A percentile compares a stretch with the other conserved stretches of the same genome.
phyloP scores from a whole-genome alignment of 148 eudicot genomes.

The Gaultheria prostrata region DNA sequence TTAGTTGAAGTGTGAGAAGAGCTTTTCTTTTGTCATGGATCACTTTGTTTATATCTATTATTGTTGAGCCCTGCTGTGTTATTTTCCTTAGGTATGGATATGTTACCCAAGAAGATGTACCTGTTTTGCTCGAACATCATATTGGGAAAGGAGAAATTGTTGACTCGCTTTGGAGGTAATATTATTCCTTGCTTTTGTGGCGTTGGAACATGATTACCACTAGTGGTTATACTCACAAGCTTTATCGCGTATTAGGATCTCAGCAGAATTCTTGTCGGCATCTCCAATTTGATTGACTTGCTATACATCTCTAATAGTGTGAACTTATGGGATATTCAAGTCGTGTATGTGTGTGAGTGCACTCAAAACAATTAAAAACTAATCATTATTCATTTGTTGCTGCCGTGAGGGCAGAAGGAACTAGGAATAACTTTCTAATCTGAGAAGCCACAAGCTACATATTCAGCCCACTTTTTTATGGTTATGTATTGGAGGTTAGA shows the following conservation, averaged over 20 bases:
- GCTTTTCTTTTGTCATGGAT: neutral
- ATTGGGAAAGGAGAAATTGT: constrained; percentile 83
- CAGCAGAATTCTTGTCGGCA: neutral
- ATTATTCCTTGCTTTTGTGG: constrained; percentile 2
- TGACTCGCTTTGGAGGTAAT: constrained; percentile 87
- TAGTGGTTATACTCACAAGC: neutral
- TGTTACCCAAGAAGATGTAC: constrained; percentile 88
- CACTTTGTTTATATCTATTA: neutral
- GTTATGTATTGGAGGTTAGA: neutral
- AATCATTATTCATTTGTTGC: neutral
- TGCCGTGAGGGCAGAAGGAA: neutral
- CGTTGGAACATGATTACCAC: neutral
- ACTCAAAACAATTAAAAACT: neutral
- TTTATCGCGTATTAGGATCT: neutral
- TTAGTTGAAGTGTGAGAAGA: neutral
- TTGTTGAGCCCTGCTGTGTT: constrained; percentile 4
- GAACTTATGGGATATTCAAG: neutral
- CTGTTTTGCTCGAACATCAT: constrained; percentile 79
- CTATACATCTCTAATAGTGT: neutral
- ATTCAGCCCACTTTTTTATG: neutral
- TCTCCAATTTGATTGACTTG: neutral
- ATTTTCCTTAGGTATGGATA: constrained; percentile 77
- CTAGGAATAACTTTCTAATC: neutral
- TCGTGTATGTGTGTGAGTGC: neutral
- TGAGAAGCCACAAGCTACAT: neutral